Evolutionary conservation across 768 basidiomycete genomes (phyloP), one percentile per base, ranked within the genome.

Genomic region (Leccinum barrowsii): DNA sequence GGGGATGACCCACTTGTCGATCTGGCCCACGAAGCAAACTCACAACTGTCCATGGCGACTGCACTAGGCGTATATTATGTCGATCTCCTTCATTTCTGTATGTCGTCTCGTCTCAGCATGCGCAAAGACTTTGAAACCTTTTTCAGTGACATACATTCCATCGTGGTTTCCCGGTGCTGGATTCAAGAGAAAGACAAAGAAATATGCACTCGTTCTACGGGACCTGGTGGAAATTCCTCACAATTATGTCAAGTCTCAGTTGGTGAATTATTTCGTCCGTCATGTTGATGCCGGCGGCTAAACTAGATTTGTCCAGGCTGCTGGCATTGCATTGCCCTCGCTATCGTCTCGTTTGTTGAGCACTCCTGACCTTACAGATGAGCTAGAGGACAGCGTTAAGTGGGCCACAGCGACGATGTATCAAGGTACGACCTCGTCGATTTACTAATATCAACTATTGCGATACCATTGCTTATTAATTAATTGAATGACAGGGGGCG

Each of bases 1-100:
- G 70, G 69, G 10, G 61, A 77, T 8, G 78, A 81, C 47, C 72
- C 69, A 46, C 73, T 77, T 44, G 63, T 78, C 40, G 57, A 55
- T 7, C 56, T 73, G 5, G 73, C 68, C 6, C 62, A 73, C 13
- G 51, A 60, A 32, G 72, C 71, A 40, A 61, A 70, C 50, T 60
- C 57, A 11, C 65, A 61, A 19, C 46, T 76, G 8, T 63, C 66
- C 19, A 32, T 40, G 40, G 50, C 56, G 3, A 60, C 51, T 0
- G 7, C 50, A 6, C 24, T 48, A 10, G 59, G 66, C 7, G 21
- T 21, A 21, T 50, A 59, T 13, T 54, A 51, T 12, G 68, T 66
- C 12, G 68, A 69, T 49, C 22, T 69, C 15, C 0, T 69, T 5
- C 64, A 53, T n/a, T 37, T 59, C 4, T 15, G 68, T 69, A 53